Base-by-base conservation (phyloP, 371 early-diverging fungal species). In the Mucor circinelloides region DNA sequence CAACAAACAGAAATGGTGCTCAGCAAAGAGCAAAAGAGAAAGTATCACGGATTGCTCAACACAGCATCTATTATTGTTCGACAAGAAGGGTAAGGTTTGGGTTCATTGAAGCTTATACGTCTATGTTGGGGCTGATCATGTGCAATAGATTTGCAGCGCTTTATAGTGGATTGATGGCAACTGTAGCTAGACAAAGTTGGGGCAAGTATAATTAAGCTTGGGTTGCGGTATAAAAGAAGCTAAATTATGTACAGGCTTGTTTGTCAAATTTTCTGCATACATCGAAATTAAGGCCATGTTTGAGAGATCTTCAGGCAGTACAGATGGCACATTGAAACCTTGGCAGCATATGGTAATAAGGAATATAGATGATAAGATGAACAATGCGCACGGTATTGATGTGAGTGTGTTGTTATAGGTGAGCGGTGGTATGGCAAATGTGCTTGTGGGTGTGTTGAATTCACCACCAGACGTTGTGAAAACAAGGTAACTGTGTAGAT, bases 401-500 rank as follows among this genome's bases (percentile, higher is more conserved):
- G n/a, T n/a, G n/a, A n/a, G n/a, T 50, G 34, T 32, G 17, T 32
- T 44, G n/a, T 21, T 31, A 9, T 63, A 76, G 77, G 67, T 73
- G 15, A 79, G 84, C 31, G 85, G 85, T 25, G 81, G 81, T 56
- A 63, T 81, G 42, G 77, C 85, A 19, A 85, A 85, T 66, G 76
- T 83, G 9, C 60, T 83, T n/a, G 85, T 85, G 12, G 85, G 78
- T 25, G 76, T 85, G 23, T 58, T 83, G 40, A 85, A 85, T 46
- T 81, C 80, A 9, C 85, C 83, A 15, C 85, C 85, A 0, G 84
- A 80, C 69, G 78, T 79, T 13, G 80, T 79, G 3, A 81, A 79
- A 63, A 80, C 80, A 66, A 73, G 79, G 79, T 73, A 69, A 56
- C 38, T 54, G 5, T 19, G 34, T 36, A 17, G 44, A 12, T 46